Evolutionary conservation across 306 rosid species (phyloP).

Genomic region (Benincasa hispida): DNA sequence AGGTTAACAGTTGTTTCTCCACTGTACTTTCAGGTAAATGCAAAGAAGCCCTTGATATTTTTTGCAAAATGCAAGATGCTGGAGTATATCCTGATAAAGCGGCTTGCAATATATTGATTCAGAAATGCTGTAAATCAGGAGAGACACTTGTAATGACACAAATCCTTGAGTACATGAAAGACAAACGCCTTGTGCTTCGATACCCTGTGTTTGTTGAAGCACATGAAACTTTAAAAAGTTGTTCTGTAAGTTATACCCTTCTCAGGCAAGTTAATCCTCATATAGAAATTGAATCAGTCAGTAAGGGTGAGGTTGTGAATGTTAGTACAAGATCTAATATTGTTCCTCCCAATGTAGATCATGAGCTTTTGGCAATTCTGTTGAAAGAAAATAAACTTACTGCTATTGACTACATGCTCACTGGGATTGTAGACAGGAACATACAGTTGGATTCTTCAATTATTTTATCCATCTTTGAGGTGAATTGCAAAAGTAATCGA

Average conservation of each 20-base stretch:
- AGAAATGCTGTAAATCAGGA: slow-evolving; percentile 48
- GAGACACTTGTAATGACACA: slow-evolving; percentile 30
- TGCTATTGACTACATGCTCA: slow-evolving; percentile 43
- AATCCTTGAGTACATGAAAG: slow-evolving; percentile 62
- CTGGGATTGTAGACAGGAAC: slow-evolving; percentile 33
- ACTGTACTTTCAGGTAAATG: slow-evolving; percentile 43
- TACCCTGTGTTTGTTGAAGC: slow-evolving; percentile 56
- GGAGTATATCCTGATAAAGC: slow-evolving; percentile 73
- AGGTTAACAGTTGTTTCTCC: slow-evolving; percentile 25
- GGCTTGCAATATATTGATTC: slow-evolving; percentile 68
- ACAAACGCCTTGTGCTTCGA: slow-evolving; percentile 52
- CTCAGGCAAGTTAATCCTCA: slow-evolving; percentile 73
- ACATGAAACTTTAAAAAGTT: slow-evolving; percentile 32
- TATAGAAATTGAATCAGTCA: slow-evolving; percentile 18
- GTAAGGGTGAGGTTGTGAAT: slow-evolving; percentile 20
- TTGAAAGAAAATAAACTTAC: slow-evolving; percentile 41
- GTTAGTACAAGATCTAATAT: slow-evolving; percentile 8
- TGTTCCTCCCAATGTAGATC: slow-evolving; percentile 21
- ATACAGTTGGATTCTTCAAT: slow-evolving; percentile 25
- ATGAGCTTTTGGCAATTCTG: slow-evolving; percentile 35
- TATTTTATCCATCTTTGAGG: slow-evolving; percentile 45
- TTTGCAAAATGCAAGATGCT: slow-evolving; percentile 66
- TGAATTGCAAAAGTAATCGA: slow-evolving; percentile 34
- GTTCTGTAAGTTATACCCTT: slow-evolving; percentile 40
- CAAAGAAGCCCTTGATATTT: slow-evolving; percentile 66